These are phyloP conservation scores for Gardenia jasminoides DNA, from an alignment of 257 asterid species.

Conservation along the genomic window DNA sequence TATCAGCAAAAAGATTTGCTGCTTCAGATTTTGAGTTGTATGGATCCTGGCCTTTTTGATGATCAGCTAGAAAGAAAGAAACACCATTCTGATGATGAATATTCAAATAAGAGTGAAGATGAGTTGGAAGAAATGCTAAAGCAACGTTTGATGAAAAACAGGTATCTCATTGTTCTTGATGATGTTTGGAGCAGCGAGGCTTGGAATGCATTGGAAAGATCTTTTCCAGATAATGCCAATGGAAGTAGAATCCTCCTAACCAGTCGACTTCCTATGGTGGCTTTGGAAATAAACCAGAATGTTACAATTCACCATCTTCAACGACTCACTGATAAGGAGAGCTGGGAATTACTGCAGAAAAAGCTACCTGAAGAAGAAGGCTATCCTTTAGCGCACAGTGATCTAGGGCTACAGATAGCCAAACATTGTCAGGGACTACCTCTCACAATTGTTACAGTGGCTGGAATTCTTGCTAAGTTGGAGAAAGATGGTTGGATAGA, in stretches of 20 bases:
- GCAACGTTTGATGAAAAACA: neutral
- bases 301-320: neutral
- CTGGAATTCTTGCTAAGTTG: neutral
- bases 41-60: neutral
- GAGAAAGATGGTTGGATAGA: neutral
- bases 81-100: no score
- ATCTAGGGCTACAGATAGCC: neutral
- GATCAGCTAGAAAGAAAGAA: no score
- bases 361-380: neutral
- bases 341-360: slow-evolving; percentile 8
- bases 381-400: neutral
- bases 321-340: neutral
- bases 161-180: slow-evolving; percentile 11
- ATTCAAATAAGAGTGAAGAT: neutral
- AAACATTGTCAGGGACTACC: neutral
- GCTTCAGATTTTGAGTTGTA: neutral
- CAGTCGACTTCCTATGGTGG: neutral
- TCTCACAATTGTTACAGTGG: neutral
- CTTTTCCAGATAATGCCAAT: slow-evolving; percentile 5
- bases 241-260: slow-evolving; percentile 11
- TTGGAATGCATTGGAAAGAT: neutral
- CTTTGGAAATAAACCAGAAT: neutral
- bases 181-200: slow-evolving; percentile 9
- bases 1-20: neutral
- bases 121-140: neutral